Base-by-base conservation (phyloP, 2,329 filamentous ascomycete genomes). In the Cladosporium sphaerospermum region DNA sequence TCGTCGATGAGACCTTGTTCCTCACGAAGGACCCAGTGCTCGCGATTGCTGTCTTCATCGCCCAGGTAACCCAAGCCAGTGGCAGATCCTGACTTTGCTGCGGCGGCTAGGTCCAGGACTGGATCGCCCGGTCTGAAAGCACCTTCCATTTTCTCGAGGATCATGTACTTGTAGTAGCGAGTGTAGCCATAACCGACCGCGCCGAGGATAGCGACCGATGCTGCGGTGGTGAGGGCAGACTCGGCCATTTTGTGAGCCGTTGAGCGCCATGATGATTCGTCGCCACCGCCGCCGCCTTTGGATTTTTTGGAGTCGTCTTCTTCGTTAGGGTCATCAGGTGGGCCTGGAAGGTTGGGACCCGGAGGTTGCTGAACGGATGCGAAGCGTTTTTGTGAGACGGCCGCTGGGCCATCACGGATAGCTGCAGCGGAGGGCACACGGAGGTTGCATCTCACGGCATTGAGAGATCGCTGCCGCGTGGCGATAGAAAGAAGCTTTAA, bases 141-240 rank as follows among this genome's bases (percentile, higher is more conserved):
- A 62, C 87, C 86, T 60, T 88, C 82, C 78, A 99, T 97, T 73
- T 99, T 99, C 59, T 84, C 75, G n/a, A 97, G 75, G 28, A 97
- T 89, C 53, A 95, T 73, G 71, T 85, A 79, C 73, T 99, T 99
- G 80, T 99, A 73, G 62, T 75, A 77, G 28, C 74, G 60, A 19
- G 60, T 61, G 51, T 59, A 95, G 45, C 78, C 77, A 68, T 88
- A 92, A 19, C 85, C 89, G 6, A 88, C 86, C 4, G 56, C 57
- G 42, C 71, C 76, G 8, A 79, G 66, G 44, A 79, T 71, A 43
- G 72, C 67, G 51, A 78, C 73, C 33, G 75, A 77, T 8, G 76
- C 76, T 53, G 74, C 70, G 0, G 76, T 78, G 13, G 76, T 78
- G 48, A 73, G 65, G 6, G 76, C 75, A 45, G 73, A 68, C 57